Evolutionary conservation across 2,329 filamentous ascomycete genomes (phyloP).

Genomic region (Hawksworthiomyces lignivorus): DNA sequence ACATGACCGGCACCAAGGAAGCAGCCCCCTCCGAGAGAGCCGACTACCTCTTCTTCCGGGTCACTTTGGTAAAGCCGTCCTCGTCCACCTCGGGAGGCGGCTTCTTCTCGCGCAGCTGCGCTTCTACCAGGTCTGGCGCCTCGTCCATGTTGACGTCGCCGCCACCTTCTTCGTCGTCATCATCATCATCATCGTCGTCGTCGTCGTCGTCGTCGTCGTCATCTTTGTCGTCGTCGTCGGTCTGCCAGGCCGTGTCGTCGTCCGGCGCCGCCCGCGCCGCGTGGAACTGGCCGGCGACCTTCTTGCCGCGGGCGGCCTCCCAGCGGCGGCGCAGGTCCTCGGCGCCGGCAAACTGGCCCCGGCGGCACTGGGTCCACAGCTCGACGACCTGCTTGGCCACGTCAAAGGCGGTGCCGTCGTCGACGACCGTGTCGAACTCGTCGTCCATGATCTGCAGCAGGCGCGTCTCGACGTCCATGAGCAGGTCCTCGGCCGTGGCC

Average conservation of each 20-base stretch:
- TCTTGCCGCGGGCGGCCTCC: slow-evolving; percentile 52
- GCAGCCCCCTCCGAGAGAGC: too few species aligned
- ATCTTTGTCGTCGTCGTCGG: slow-evolving; percentile 44
- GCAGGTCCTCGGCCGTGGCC: slow-evolving; percentile 41
- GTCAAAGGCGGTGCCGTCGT: slow-evolving; percentile 75
- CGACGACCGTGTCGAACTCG: slow-evolving; percentile 88
- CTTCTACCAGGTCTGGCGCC: slow-evolving; percentile 50
- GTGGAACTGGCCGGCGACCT: slow-evolving; percentile 45
- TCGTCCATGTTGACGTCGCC: slow-evolving; percentile 60
- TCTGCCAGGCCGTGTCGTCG: slow-evolving; percentile 53
- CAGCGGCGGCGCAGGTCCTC: slow-evolving; percentile 56
- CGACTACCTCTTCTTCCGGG: slow-evolving; percentile 55
- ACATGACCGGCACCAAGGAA: too few species aligned
- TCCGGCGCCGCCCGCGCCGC: slow-evolving; percentile 43
- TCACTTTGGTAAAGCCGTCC: slow-evolving; percentile 72
- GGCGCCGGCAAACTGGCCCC: slow-evolving; percentile 59
- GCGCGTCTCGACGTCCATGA: slow-evolving; percentile 75
- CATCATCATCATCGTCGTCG: slow-evolving; percentile 42
- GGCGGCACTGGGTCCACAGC: slow-evolving; percentile 55
- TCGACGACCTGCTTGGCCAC: slow-evolving; percentile 67
- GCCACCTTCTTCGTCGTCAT: slow-evolving; percentile 46
- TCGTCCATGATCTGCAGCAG: slow-evolving; percentile 88
- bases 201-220: slow-evolving; percentile 51
- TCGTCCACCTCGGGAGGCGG: slow-evolving; percentile 66
- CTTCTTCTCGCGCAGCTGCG: slow-evolving; percentile 46